phyloP scores from a whole-genome alignment of 2,329 filamentous ascomycete species.

The Thermothelomyces thermophilus region DNA sequence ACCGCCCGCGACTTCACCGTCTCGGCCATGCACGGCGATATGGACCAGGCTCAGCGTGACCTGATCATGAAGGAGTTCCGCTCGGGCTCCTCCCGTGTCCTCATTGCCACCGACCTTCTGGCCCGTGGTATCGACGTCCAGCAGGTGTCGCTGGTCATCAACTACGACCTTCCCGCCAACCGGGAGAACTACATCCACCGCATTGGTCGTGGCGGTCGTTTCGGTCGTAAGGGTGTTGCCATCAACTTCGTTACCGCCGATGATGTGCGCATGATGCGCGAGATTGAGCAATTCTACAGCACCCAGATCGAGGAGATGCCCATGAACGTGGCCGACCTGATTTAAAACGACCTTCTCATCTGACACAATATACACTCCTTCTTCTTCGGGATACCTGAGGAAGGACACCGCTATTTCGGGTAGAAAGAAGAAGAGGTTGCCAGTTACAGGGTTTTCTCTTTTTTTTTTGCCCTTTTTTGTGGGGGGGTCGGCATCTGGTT shows the following conservation, averaged over 20 bases:
- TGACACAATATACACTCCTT: conserved; percentile 18
- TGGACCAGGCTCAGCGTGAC: conserved; percentile 97
- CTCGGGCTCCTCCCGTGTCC: conserved; percentile 93
- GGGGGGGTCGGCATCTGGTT: conserved; percentile 23
- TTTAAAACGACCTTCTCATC: conserved; percentile 41
- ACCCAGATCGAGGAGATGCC: conserved; percentile 99
- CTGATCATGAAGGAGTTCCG: conserved; percentile 99
- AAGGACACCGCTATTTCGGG: conserved; percentile 13
- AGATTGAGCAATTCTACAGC: conserved; percentile 99
- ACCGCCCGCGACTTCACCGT: conserved; percentile 98
- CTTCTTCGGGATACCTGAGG: conserved; percentile 20
- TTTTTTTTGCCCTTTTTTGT: conserved; percentile 15
- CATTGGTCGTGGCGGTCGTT: conserved; percentile 98
- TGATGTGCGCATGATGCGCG: conserved; percentile 99
- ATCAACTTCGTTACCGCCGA: conserved; percentile 99
- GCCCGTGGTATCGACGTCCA: conserved; percentile 99
- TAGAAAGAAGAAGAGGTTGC: conserved; percentile 19
- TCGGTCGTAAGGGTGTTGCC: conserved; percentile 99
- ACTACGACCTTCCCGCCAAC: conserved; percentile 98
- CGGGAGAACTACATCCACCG: conserved; percentile 99
- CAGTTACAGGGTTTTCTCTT: conserved; percentile 17
- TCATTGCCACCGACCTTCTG: conserved; percentile 95
- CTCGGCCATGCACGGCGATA: conserved; percentile 99
- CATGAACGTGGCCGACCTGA: conserved; percentile 79
- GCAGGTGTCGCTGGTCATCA: conserved; percentile 99